phyloP scores from a whole-genome alignment of 2,329 filamentous ascomycete species.

The Diaporthe sp. region DNA sequence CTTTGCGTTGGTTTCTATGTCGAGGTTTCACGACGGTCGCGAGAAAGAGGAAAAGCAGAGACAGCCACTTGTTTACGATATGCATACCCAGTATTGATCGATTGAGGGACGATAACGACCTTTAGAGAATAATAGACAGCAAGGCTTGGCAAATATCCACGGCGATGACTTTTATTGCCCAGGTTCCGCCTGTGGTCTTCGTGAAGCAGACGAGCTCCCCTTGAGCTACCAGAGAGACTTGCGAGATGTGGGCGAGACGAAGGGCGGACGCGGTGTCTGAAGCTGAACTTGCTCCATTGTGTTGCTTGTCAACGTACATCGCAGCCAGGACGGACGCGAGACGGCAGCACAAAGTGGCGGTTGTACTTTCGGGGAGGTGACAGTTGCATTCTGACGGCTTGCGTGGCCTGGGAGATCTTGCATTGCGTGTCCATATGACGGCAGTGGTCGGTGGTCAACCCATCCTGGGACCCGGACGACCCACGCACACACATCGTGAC shows the following conservation, averaged over 20 bases:
- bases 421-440: not conserved
- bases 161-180: not conserved
- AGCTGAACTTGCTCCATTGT: no score
- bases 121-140: constrained; percentile 36
- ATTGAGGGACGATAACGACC: constrained; percentile 34
- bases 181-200: not conserved
- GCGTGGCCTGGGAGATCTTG: not conserved
- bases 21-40: constrained; percentile 14
- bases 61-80: constrained; percentile 25
- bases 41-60: constrained; percentile 16
- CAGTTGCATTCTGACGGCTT: not conserved
- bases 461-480: not conserved
- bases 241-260: not conserved
- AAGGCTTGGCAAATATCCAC: constrained; percentile 1
- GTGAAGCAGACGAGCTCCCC: not conserved
- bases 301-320: not conserved
- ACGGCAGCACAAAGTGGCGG: not conserved
- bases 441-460: not conserved
- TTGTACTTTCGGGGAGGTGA: not conserved
- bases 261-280: not conserved
- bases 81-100: constrained; percentile 28
- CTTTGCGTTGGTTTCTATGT: not conserved
- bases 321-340: not conserved
- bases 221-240: not conserved
- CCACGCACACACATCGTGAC: not conserved